Evolutionary conservation across 495 filamentous ascomycete species (phyloP), one percentile per base, ranked within the genome.

Genomic region (Hypoxylon fragiforme): DNA sequence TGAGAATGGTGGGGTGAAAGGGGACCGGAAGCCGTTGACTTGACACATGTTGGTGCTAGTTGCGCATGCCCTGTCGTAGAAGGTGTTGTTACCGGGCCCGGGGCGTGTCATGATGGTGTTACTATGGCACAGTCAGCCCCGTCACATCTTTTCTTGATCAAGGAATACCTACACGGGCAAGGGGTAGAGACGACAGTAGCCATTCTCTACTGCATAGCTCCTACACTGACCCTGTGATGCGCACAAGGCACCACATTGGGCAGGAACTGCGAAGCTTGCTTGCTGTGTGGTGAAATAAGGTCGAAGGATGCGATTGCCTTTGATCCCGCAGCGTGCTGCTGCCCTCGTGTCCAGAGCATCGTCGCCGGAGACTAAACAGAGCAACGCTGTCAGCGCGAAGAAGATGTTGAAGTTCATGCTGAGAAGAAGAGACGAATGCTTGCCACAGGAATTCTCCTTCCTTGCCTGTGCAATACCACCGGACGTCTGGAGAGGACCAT

Each of bases 121-220:
- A 35, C 42, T 45, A 45, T 20, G n/a, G 7, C 30, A n/a, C 8
- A 11, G 42, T 45, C 30, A 45, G 42, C 12, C 15, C 18, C 8
- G 15, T 12, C 36, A 39, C 8, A 5, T 20, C 15, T 7, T 39
- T 39, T 12, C 21, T 16, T 21, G 3, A 16, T 7, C 28, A 15
- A 32, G 9, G 15, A 11, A 12, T 39, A 50, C 46, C 5, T 40
- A 50, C 46, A 50, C 46, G 24, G 46, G 46, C 41, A 50, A 20
- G 24, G 41, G 14, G 15, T 50, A 50, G 11, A 50, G 46, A 39
- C 36, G 46, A 7, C 46, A 50, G 36, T 30, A 8, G 35, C 46
- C 46, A 13, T 50, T 9, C 20, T 50, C 46, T 19, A 50, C 46
- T 16, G 46, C 46, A 18, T 50, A 50, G 24, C 46, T 50, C 46